Evolutionary conservation across 2,329 filamentous ascomycete species (phyloP).

Genomic region (Sarocladiaceae sp.): DNA sequence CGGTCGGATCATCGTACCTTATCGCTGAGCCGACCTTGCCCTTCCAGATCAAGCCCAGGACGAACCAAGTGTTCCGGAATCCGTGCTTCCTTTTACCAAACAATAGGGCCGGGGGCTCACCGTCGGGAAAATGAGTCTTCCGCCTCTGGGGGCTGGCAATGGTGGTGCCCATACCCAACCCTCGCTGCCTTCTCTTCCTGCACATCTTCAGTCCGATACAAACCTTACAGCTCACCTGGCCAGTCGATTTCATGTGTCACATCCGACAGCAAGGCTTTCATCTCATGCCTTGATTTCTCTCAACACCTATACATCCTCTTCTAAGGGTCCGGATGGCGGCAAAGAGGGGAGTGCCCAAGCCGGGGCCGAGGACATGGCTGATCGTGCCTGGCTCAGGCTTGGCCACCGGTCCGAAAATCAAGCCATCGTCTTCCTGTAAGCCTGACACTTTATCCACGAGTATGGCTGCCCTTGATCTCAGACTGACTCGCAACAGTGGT

Average conservation of each 20-base stretch:
- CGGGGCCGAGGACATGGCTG: slow-evolving; percentile 86
- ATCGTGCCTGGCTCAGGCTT: slow-evolving; percentile 76
- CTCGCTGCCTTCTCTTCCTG: slow-evolving; percentile 80
- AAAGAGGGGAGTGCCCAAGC: slow-evolving; percentile 90
- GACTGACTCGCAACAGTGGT: slow-evolving; percentile 51
- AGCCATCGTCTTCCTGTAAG: slow-evolving; percentile 86
- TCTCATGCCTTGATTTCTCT: slow-evolving; percentile 87
- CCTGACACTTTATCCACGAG: slow-evolving; percentile 16
- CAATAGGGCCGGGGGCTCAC: neutral
- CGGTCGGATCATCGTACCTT: too few species aligned
- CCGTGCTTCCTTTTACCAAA: neutral
- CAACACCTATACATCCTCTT: slow-evolving; percentile 89
- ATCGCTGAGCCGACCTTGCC: too few species aligned
- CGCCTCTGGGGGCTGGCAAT: slow-evolving; percentile 38
- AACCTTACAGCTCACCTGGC: slow-evolving; percentile 77
- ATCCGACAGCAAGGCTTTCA: slow-evolving; percentile 82
- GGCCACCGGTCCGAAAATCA: slow-evolving; percentile 90
- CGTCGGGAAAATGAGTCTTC: slow-evolving; percentile 49
- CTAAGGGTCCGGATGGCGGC: slow-evolving; percentile 81
- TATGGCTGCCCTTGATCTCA: neutral
- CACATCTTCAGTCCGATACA: slow-evolving; percentile 72
- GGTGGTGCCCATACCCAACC: slow-evolving; percentile 70
- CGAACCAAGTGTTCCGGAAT: neutral
- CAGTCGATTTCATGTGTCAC: slow-evolving; percentile 83
- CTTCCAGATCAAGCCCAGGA: neutral